Evolutionary conservation across 176 grass and related monocot genomes (phyloP), one percentile per base, ranked within the genome.

Genomic region (Areca catechu): DNA sequence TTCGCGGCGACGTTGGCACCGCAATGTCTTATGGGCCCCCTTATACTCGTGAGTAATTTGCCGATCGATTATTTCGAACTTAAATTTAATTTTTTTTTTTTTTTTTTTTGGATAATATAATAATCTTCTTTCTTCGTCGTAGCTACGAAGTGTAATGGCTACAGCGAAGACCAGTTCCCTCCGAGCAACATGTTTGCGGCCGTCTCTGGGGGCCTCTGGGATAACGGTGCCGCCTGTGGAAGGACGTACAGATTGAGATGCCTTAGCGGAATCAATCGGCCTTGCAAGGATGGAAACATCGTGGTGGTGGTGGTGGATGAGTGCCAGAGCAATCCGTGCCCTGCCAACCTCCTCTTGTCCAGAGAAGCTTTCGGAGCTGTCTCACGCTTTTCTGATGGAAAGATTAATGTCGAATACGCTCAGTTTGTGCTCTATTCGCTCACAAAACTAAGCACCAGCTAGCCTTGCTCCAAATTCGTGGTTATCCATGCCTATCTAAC

Each of bases 151-250:
- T 79, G 68, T 69, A 48, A 79, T 47, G 62, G 68, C 15, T 22
- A 72, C 54, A 61, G 24, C 60, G 10, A 60, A 53, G 76, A 67
- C 10, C 68, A 79, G 50, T 79, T 79, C 51, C 76, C 68, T 48
- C 5, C 68, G 24, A 72, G 58, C 55, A 53, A 54, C 19, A 54
- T 73, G 76, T 79, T 79, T 24, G 76, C 54, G 4, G 68, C 76
- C 1, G 76, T 66, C 18, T 66, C 61, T 15, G 57, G 29, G 2
- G 54, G 24, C 0, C 25, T 79, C 7, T 79, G 76, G 68, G 61
- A 79, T 23, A 67, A 72, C 3, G 76, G 76, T 6, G 69, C 76
- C 0, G 69, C 76, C 7, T 79, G 76, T 12, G 76, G 76, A 24
- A 72, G 76, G 49, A 57, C 56, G 30, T 79, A 79, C 69, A 66